Evolutionary conservation across 2,329 filamentous ascomycete genomes (phyloP).

Genomic region (Magnaporthiopsis rhizophila): DNA sequence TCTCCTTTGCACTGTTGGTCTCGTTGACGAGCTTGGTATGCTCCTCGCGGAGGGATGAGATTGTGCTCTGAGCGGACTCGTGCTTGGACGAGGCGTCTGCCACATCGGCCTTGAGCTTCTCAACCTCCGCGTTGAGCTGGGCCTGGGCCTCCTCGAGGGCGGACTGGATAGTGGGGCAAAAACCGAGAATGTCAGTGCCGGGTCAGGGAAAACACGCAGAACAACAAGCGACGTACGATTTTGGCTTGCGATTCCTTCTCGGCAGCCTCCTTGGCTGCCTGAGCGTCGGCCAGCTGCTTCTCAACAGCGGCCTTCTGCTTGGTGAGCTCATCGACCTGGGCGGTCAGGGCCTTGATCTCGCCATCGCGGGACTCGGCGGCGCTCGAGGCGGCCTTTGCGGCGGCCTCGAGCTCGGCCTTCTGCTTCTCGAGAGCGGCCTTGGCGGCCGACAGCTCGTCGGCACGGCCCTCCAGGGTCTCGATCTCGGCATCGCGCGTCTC

Average conservation of each 20-base stretch:
- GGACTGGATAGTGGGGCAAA: neutral
- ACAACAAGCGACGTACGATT: neutral
- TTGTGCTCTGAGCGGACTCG: conserved; percentile 9
- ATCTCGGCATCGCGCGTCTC: conserved; percentile 6
- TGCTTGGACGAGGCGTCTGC: conserved; percentile 7
- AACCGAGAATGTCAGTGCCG: neutral
- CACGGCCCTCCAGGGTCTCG: conserved; percentile 2
- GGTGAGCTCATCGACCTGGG: conserved; percentile 3
- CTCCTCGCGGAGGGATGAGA: conserved; percentile 8
- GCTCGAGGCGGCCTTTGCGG: neutral
- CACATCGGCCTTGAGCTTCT: conserved; percentile 9
- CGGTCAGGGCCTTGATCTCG: conserved; percentile 9
- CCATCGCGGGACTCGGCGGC: neutral
- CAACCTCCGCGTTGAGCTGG: conserved; percentile 7
- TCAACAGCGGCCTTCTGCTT: conserved; percentile 9
- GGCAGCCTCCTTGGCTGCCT: conserved; percentile 6
- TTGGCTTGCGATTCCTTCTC: conserved; percentile 7
- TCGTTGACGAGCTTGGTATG: conserved; percentile 8
- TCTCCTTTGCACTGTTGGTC: conserved; percentile 5
- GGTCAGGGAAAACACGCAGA: neutral
- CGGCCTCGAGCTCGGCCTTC: conserved; percentile 7
- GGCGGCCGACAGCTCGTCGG: conserved; percentile 8
- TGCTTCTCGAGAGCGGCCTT: conserved; percentile 1
- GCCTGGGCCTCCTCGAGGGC: conserved; percentile 6
- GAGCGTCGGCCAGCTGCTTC: conserved; percentile 3